Evolutionary conservation across 441 rosid genomes (phyloP).

Genomic region (Adansonia grandidieri): DNA sequence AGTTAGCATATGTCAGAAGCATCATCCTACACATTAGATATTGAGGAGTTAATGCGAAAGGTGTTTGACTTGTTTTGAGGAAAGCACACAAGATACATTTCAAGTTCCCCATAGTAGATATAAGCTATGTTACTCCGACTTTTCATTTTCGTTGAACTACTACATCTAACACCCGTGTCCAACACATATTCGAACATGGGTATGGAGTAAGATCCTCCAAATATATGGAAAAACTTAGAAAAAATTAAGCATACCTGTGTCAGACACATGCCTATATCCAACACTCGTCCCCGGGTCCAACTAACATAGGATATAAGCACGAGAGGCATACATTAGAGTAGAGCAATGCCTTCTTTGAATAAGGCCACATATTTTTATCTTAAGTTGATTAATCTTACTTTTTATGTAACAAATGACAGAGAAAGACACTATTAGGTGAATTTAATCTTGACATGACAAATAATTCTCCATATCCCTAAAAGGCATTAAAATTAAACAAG

Average conservation of each 20-base stretch:
- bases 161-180: no score
- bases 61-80: background rate
- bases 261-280: no score
- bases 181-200: no score
- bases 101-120: background rate
- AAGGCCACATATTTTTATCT: background rate
- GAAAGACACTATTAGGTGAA: background rate
- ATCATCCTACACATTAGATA: background rate
- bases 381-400: background rate
- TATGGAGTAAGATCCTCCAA: no score
- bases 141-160: no score
- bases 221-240: no score
- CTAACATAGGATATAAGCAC: background rate
- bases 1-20: background rate
- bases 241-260: no score
- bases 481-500: background rate
- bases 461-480: background rate
- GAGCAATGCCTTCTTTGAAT: background rate
- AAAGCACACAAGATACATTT: background rate
- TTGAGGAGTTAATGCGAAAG: background rate
- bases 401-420: slow-evolving; percentile 13
- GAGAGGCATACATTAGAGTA: background rate
- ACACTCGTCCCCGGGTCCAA: no score
- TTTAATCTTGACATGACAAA: background rate
- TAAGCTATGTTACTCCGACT: no score